Conservation (phyloP, 352 stramenopile genomes). For the Globisporangium rhizosaccharum region DNA sequence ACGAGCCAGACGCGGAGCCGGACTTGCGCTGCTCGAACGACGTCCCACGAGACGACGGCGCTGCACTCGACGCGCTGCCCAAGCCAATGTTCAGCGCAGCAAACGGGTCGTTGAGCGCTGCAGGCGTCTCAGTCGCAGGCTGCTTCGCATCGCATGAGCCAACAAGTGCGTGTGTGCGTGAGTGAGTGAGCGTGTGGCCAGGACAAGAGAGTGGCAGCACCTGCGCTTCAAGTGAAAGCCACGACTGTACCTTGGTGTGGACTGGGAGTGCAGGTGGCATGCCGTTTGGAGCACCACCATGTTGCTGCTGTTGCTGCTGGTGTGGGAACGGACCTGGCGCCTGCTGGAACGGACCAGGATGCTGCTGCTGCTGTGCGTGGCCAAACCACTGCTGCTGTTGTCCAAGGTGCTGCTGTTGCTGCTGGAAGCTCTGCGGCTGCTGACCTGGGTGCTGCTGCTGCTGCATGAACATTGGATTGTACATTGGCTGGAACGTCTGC, state of each 20-base stretch:
- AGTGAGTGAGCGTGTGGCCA: neutral
- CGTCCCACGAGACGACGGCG: constrained; percentile 20
- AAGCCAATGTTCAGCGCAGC: constrained; percentile 62
- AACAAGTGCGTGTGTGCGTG: neutral
- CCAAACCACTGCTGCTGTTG: constrained; percentile 20
- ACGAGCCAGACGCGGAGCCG: constrained; percentile 10
- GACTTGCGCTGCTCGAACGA: constrained; percentile 22
- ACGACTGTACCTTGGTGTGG: constrained; percentile 30
- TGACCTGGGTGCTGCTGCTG: constrained; percentile 22
- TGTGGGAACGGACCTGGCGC: constrained; percentile 11
- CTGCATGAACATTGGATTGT: constrained; percentile 10
- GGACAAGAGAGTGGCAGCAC: neutral
- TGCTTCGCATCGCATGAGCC: constrained; percentile 1
- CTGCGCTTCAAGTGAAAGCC: neutral
- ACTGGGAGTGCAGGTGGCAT: constrained; percentile 18
- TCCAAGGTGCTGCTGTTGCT: constrained; percentile 20
- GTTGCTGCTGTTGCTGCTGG: constrained; percentile 23
- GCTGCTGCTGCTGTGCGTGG: constrained; percentile 15
- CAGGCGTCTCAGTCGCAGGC: constrained; percentile 14
- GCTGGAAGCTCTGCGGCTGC: constrained; percentile 36
- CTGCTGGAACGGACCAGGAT: constrained; percentile 12
- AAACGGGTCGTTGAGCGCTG: constrained; percentile 68
- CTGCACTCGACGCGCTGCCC: constrained; percentile 15
- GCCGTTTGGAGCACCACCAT: constrained; percentile 6
- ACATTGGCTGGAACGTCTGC: constrained; percentile 4